Conservation (phyloP, 768 basidiomycete species). For the Amanita molliuscula region DNA sequence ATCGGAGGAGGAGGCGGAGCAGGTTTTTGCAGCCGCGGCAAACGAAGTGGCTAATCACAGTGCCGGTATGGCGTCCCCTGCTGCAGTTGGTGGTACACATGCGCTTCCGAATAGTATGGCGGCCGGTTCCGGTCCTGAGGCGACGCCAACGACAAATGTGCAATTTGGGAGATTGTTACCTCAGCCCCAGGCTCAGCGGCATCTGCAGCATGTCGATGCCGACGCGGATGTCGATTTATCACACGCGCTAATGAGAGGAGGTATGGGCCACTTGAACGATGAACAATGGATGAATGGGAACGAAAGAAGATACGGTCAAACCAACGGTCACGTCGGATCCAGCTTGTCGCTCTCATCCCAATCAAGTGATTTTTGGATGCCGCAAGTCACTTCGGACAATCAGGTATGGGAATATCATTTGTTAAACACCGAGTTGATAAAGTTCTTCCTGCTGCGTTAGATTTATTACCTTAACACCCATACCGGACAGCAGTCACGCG, state of each 20-base stretch:
- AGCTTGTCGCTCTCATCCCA: constrained; percentile 21
- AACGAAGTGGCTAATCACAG: neutral
- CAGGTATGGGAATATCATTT: constrained; percentile 44
- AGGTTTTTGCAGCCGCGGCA: constrained; percentile 27
- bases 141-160: neutral
- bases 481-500: constrained; percentile 72
- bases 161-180: constrained; percentile 1
- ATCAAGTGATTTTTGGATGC: constrained; percentile 85
- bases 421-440: neutral
- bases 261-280: constrained; percentile 42
- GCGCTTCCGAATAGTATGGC: neutral
- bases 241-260: constrained; percentile 33
- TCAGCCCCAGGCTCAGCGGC: neutral
- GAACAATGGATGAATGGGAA: constrained; percentile 21
- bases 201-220: neutral
- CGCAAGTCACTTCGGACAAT: constrained; percentile 70
- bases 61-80: neutral
- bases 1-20: constrained; percentile 72
- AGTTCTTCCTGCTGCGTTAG: constrained; percentile 25
- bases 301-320: constrained; percentile 16
- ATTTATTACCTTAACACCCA: constrained; percentile 94
- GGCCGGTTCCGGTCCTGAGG: neutral
- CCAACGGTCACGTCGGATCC: constrained; percentile 4
- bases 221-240: constrained; percentile 28
- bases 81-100: neutral